Evolutionary conservation across 225 moss, liverwort and hornwort genomes (phyloP).

Genomic region (Polytrichum formosum): DNA sequence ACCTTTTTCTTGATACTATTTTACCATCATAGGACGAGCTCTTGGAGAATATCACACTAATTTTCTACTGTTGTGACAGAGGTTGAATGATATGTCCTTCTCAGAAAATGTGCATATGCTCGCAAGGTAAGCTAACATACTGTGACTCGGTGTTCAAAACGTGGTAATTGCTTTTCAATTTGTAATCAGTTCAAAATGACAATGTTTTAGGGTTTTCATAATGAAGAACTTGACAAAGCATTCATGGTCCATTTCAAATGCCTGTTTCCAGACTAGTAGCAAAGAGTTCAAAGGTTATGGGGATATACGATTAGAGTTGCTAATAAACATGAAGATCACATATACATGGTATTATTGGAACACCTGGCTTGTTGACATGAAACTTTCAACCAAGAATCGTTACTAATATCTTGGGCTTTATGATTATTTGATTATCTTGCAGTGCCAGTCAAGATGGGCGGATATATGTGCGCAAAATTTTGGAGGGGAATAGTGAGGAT

Average conservation of each 20-base stretch:
- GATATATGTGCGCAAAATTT: slow-evolving; percentile 74
- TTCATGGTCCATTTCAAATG: too few species aligned
- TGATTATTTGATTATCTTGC: slow-evolving; percentile 19
- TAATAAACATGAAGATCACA: too few species aligned
- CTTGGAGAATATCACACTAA: too few species aligned
- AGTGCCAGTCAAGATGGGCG: slow-evolving; percentile 90
- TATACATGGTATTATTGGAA: too few species aligned
- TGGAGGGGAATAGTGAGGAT: slow-evolving; percentile 72
- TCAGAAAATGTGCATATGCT: slow-evolving; percentile 41
- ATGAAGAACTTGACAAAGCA: background rate
- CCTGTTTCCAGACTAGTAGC: too few species aligned
- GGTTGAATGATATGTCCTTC: slow-evolving; percentile 55
- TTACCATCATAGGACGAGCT: too few species aligned
- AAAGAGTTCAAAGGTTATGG: background rate
- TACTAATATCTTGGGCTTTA: too few species aligned
- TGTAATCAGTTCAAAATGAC: background rate
- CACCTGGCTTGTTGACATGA: too few species aligned
- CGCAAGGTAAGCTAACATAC: slow-evolving; percentile 39
- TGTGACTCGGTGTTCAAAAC: slow-evolving; percentile 16
- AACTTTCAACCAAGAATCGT: too few species aligned
- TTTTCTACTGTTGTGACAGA: slow-evolving; percentile 29
- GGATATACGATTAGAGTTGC: background rate
- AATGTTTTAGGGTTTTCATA: background rate
- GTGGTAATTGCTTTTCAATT: background rate
- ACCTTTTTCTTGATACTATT: too few species aligned